phyloP scores from a whole-genome alignment of 345 rosid genomes.

The Citrus sp. region DNA sequence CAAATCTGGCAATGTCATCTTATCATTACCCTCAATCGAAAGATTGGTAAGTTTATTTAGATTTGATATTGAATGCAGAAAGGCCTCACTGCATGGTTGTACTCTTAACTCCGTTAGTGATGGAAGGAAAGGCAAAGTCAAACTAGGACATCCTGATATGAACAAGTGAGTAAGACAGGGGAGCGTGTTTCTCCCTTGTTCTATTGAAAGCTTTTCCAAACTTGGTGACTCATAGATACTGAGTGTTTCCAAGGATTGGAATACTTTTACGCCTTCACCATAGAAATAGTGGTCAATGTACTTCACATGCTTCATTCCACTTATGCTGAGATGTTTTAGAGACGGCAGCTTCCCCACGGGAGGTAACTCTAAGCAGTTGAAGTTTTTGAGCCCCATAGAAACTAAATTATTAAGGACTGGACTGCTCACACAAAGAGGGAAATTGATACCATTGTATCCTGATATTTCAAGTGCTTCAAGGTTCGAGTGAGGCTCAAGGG shows the following conservation, averaged over 20 bases:
- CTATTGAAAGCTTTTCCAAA: neutral
- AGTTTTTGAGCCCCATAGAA: neutral
- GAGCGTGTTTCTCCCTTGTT: neutral
- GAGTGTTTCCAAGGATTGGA: neutral
- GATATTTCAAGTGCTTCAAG: neutral
- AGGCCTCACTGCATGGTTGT: neutral
- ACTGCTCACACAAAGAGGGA: neutral
- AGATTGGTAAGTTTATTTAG: neutral
- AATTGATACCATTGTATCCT: neutral
- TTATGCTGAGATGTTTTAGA: accelerated
- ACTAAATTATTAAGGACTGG: neutral
- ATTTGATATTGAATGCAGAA: neutral
- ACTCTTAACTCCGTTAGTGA: neutral
- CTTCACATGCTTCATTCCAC: neutral
- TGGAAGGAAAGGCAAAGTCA: neutral
- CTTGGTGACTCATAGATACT: neutral
- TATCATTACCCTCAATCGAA: neutral
- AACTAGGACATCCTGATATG: neutral
- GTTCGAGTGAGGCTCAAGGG: neutral
- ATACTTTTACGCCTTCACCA: neutral
- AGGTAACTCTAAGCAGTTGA: neutral
- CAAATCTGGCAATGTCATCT: neutral
- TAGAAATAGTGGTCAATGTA: neutral
- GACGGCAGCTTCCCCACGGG: neutral
- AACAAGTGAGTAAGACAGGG: neutral